phyloP scores from a whole-genome alignment of 2,329 filamentous ascomycete species.

The Pseudocercospora pini-densiflorae region DNA sequence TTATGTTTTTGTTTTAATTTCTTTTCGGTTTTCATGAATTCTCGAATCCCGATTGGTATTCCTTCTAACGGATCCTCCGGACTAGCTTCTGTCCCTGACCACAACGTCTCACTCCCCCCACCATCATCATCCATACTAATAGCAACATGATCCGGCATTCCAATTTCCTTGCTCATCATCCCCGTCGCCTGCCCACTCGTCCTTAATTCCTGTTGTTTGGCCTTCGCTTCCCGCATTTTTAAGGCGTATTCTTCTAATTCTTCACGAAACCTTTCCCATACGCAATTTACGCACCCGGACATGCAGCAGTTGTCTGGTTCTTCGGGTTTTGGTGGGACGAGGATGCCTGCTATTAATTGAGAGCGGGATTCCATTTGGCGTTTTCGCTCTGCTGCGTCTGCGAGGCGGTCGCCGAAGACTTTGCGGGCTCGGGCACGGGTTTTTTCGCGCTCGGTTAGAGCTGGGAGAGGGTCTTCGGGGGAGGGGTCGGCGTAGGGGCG shows the following conservation, averaged over 20 bases:
- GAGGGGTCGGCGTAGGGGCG: slow-evolving; percentile 33
- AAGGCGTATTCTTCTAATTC: slow-evolving; percentile 88
- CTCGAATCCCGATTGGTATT: slow-evolving; percentile 88
- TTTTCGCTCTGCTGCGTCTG: slow-evolving; percentile 71
- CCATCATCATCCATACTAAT: slow-evolving; percentile 79
- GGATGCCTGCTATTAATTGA: slow-evolving; percentile 73
- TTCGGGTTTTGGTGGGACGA: slow-evolving; percentile 79
- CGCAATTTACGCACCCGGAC: slow-evolving; percentile 97
- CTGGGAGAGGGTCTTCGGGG: slow-evolving; percentile 43
- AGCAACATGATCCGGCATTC: slow-evolving; percentile 55
- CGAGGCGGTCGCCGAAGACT: slow-evolving; percentile 80
- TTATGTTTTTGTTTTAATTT: slow-evolving; percentile 75
- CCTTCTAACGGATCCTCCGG: slow-evolving; percentile 70
- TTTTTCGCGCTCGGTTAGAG: slow-evolving; percentile 46
- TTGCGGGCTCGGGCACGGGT: slow-evolving; percentile 65
- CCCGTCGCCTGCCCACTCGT: slow-evolving; percentile 37
- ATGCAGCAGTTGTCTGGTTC: slow-evolving; percentile 99
- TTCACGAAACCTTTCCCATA: slow-evolving; percentile 90
- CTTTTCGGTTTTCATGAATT: slow-evolving; percentile 99
- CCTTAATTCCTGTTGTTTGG: slow-evolving; percentile 47
- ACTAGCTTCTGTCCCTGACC: slow-evolving; percentile 46
- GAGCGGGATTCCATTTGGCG: slow-evolving; percentile 64
- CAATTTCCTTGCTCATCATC: slow-evolving; percentile 42
- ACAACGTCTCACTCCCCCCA: slow-evolving; percentile 73
- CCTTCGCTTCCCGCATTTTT: slow-evolving; percentile 66